phyloP scores from a whole-genome alignment of 75 land plant genomes.

The Pinus tabuliformis region DNA sequence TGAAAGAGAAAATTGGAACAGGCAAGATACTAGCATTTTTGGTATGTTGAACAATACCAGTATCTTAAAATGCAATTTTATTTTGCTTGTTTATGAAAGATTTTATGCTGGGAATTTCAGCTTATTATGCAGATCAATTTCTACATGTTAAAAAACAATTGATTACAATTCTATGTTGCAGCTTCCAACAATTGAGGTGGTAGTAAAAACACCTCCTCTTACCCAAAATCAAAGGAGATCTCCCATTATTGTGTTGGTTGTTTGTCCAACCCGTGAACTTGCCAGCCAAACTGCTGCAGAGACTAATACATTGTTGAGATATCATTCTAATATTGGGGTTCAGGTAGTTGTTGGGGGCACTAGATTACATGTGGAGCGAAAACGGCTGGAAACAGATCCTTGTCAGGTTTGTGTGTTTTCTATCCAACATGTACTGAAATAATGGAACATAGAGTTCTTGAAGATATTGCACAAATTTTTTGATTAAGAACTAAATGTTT shows the following conservation, averaged over 20 bases:
- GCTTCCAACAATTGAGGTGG: constrained; percentile 95
- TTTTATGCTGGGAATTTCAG: not conserved
- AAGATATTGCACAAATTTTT: too few species aligned
- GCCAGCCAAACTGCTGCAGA: constrained; percentile 92
- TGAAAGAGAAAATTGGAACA: constrained; percentile 98
- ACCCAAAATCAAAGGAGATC: constrained; percentile 40
- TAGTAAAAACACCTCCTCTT: constrained; percentile 48
- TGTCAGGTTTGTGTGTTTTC: constrained; percentile 66
- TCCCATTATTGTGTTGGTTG: constrained; percentile 75
- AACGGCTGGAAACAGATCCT: constrained; percentile 72
- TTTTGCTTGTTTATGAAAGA: not conserved
- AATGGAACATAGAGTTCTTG: too few species aligned
- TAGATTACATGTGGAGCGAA: constrained; percentile 70
- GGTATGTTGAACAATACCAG: constrained; percentile 35
- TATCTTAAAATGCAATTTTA: constrained; percentile 1
- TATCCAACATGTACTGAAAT: too few species aligned
- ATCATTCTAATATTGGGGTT: constrained; percentile 81
- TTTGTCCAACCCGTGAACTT: constrained; percentile 97
- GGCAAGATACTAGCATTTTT: constrained; percentile 99
- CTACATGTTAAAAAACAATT: not conserved
- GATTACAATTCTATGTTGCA: constrained; percentile 26
- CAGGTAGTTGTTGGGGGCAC: constrained; percentile 97
- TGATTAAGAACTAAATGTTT: too few species aligned
- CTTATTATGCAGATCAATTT: not conserved
- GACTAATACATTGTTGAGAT: constrained; percentile 78